phyloP scores from a whole-genome alignment of 2,329 filamentous ascomycete species.

The Myriosclerotinia curreyana region DNA sequence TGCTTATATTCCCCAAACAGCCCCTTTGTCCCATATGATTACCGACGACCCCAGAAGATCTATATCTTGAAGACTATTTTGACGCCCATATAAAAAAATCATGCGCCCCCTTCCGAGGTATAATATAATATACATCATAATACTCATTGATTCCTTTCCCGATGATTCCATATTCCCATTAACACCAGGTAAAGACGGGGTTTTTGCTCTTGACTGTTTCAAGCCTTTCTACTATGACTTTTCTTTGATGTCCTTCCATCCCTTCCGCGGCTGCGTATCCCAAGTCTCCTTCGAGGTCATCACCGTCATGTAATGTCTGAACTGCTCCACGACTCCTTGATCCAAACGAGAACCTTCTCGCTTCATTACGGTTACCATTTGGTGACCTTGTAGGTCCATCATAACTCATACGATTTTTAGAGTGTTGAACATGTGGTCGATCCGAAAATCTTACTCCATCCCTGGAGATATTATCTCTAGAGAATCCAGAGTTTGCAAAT shows the following conservation, averaged over 20 bases:
- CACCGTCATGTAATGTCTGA: conserved; percentile 56
- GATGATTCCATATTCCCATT: conserved; percentile 33
- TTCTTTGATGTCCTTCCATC: conserved; percentile 85
- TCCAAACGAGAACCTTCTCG: conserved; percentile 43
- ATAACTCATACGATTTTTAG: conserved; percentile 38
- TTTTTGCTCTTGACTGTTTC: conserved; percentile 95
- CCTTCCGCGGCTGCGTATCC: conserved; percentile 93
- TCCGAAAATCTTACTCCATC: conserved; percentile 35
- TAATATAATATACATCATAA: conserved; percentile 22
- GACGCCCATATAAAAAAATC: conserved; percentile 15
- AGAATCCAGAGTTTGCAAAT: conserved; percentile 24
- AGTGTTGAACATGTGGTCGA: conserved; percentile 31
- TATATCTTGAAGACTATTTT: conserved; percentile 18
- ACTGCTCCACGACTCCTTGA: conserved; percentile 36
- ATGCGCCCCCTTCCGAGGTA: conserved; percentile 11
- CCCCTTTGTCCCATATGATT: conserved; percentile 2
- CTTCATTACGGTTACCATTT: conserved; percentile 25
- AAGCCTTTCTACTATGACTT: conserved; percentile 93
- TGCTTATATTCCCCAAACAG: background rate
- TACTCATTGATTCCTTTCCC: conserved; percentile 12
- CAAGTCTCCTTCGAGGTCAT: conserved; percentile 85
- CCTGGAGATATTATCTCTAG: conserved; percentile 26
- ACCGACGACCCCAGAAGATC: conserved; percentile 21
- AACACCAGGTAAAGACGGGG: conserved; percentile 98
- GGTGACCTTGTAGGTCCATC: conserved; percentile 37